A percentile compares a stretch with the other conserved stretches of the same genome.
phyloP scores from a whole-genome alignment of 305 asterid species.

The Fraxinus albicans region DNA sequence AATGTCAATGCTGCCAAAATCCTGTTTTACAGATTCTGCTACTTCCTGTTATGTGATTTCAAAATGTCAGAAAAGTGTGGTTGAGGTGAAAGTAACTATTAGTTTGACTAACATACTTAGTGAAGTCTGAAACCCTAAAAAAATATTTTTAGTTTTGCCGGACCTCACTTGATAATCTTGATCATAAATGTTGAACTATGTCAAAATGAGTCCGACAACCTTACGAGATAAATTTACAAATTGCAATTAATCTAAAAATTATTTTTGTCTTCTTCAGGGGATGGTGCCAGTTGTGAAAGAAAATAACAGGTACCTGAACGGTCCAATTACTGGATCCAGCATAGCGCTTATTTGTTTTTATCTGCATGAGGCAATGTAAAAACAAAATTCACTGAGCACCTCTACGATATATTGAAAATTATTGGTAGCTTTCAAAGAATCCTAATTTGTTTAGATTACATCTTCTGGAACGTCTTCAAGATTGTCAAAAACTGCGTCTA shows the following conservation, averaged over 20 bases:
- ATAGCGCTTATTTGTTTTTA: conserved; percentile 76
- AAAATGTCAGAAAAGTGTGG: conserved; percentile 12
- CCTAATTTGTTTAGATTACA: conserved; percentile 35
- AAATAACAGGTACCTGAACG: conserved; percentile 47
- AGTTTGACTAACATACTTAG: neutral
- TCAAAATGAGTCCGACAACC: neutral
- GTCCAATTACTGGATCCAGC: conserved; percentile 91
- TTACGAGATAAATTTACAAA: neutral
- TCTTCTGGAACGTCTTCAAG: conserved; percentile 87
- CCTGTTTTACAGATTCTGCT: conserved; percentile 78
- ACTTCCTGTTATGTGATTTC: conserved; percentile 59
- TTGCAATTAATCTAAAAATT: neutral
- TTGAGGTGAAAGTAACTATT: conserved; percentile 2
- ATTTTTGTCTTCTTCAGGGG: neutral
- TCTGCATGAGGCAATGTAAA: conserved; percentile 43
- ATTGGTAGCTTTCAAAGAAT: neutral
- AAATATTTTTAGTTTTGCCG: neutral
- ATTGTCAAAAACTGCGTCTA: conserved; percentile 79
- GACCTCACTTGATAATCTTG: neutral
- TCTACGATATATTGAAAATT: conserved; percentile 5
- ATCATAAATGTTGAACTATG: neutral
- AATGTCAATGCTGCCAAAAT: conserved; percentile 81
- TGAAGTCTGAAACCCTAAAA: neutral
- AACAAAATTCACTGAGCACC: conserved; percentile 12
- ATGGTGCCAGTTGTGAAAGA: neutral